Evolutionary conservation across 2,329 filamentous ascomycete species (phyloP), one percentile per base, ranked within the genome.

Genomic region (Sclerotinia minor): DNA sequence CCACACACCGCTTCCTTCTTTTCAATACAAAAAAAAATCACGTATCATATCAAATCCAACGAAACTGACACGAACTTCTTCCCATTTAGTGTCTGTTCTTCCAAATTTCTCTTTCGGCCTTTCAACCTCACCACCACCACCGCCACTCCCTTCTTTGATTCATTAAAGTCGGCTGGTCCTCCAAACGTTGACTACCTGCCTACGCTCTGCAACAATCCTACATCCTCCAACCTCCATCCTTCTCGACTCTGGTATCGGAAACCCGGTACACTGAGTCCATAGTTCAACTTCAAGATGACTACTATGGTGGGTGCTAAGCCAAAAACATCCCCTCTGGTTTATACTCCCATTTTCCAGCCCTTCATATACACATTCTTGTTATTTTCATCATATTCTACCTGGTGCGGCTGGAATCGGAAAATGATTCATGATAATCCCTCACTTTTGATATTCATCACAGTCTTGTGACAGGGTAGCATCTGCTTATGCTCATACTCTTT

Each of bases 271-370:
- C 69, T 75, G 75, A 76, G 74, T 77, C 73, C 75, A 75, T 76
- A 76, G 74, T 74, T 72, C 71, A 70, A 73, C 72, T 73, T 76
- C 78, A 83, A 78, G 76, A 87, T 87, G 85, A 86, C 85, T 80
- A 87, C 85, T 79, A 87, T 87, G 85, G 85, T 87, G 79, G 77
- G 79, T 75, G 74, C 76, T 73, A 78, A 77, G 75, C 74, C 73
- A 71, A 78, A 72, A 76, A 75, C 72, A 72, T 76, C 75, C 68
- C 75, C 74, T 75, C 74, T 77, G 74, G 76, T 77, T 76, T 76
- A 75, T 76, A 77, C 78, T 81, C 75, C 80, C 75, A 76, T 76
- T 74, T 74, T 76, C 75, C 72, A 71, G 74, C 72, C 72, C 71
- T 73, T 68, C 70, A 70, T 68, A 72, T 60, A 70, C 75, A 74